phyloP scores from a whole-genome alignment of 495 filamentous ascomycete species.

The Penicillium bialowiezense region DNA sequence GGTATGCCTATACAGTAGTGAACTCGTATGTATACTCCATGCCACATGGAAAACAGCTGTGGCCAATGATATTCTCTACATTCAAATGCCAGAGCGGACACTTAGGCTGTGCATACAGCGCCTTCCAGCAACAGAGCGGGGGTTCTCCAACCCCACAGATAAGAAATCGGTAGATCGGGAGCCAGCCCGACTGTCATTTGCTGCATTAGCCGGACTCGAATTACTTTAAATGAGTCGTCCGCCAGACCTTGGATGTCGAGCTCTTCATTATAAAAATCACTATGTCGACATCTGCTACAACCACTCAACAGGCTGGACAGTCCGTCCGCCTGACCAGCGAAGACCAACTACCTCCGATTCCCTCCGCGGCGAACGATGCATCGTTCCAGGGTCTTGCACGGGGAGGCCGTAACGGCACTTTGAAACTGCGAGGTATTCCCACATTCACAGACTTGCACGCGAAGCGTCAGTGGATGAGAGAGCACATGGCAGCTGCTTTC shows the following conservation, averaged over 20 bases:
- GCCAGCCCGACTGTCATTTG: not conserved
- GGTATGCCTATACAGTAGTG: too few relatives aligned
- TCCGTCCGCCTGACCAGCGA: slow-evolving; percentile 21
- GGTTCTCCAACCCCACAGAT: slow-evolving; percentile 13
- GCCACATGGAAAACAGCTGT: too few relatives aligned
- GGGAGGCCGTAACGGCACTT: slow-evolving; percentile 35
- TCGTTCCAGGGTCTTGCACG: slow-evolving; percentile 41
- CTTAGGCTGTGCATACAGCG: not conserved
- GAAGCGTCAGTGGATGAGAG: slow-evolving; percentile 65
- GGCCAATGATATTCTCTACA: not conserved
- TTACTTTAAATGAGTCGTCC: not conserved
- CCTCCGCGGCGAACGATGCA: slow-evolving; percentile 22
- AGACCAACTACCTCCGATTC: slow-evolving; percentile 20
- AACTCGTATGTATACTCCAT: too few relatives aligned
- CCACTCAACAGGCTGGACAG: slow-evolving; percentile 11
- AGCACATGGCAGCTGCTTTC: slow-evolving; percentile 71
- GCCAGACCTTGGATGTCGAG: too few relatives aligned
- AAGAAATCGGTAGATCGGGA: slow-evolving; percentile 11
- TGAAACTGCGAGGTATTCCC: slow-evolving; percentile 55
- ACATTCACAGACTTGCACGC: slow-evolving; percentile 56
- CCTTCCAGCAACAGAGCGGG: slow-evolving; percentile 13
- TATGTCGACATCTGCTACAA: slow-evolving; percentile 24
- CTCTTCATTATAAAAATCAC: too few relatives aligned
- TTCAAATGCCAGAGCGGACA: not conserved
- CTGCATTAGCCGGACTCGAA: not conserved